phyloP scores from a whole-genome alignment of 2,329 filamentous ascomycete species.

The Emmonsia crescens region DNA sequence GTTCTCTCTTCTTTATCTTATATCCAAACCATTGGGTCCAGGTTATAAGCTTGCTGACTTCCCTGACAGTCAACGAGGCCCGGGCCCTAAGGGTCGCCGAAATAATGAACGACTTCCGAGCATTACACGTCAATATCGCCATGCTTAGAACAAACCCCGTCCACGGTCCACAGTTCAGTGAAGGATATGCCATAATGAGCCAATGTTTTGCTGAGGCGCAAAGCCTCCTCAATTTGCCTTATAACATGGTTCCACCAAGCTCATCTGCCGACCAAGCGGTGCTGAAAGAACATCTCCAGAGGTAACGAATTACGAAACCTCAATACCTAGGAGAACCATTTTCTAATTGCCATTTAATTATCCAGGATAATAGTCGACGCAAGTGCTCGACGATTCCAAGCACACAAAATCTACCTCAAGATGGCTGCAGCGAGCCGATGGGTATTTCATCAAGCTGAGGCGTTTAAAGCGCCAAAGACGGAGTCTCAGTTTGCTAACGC shows the following conservation, averaged over 20 bases:
- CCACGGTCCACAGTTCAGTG: slow-evolving; percentile 45
- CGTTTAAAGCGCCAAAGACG: slow-evolving; percentile 42
- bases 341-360: slow-evolving; percentile 8
- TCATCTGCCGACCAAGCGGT: slow-evolving; percentile 40
- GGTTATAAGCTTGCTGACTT: background rate
- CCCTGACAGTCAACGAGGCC: slow-evolving; percentile 47
- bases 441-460: slow-evolving; percentile 43
- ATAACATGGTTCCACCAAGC: slow-evolving; percentile 33
- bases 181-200: slow-evolving; percentile 48
- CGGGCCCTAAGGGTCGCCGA: slow-evolving; percentile 53
- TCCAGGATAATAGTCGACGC: slow-evolving; percentile 50
- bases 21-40: background rate
- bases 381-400: slow-evolving; percentile 49
- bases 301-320: slow-evolving; percentile 30
- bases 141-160: slow-evolving; percentile 42
- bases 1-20: slow-evolving; percentile 15
- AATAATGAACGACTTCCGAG: slow-evolving; percentile 54
- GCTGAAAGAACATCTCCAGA: slow-evolving; percentile 47
- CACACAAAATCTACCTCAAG: slow-evolving; percentile 50
- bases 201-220: slow-evolving; percentile 47
- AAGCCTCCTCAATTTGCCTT: slow-evolving; percentile 43
- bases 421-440: slow-evolving; percentile 49
- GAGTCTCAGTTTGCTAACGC: slow-evolving; percentile 37
- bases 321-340: background rate
- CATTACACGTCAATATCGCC: slow-evolving; percentile 48